Base-by-base conservation (phyloP, 192 early-diverging fungal genomes). In the Rhizoclosmatium globosum region DNA sequence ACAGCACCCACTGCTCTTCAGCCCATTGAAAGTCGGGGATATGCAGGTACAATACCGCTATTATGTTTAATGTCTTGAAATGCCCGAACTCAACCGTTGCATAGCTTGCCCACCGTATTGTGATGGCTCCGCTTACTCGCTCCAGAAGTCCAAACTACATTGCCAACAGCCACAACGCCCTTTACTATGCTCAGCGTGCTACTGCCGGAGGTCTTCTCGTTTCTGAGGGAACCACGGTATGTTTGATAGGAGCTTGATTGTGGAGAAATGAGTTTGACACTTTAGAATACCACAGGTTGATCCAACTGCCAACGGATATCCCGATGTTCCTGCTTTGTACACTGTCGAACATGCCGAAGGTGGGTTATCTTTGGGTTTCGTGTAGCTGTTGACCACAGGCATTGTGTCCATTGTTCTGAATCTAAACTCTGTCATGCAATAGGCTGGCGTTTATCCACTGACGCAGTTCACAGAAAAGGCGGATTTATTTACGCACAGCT, bases 401-500 rank as follows among this genome's bases (percentile, higher is more conserved):
- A 31, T 57, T 57, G 15, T 57, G 15, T 17, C n/a, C 56, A 57
- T 57, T 57, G 15, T 57, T 57, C 56, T 17, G 15, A 57, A 57
- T 57, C n/a, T 57, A 17, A 38, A 65, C 43, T 44, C 45, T 7
- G 67, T 15, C 9, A 42, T 21, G 21, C 6, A 13, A 0, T 19
- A 68, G 71, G 11, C 11, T 92, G 91, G 91, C 87, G 82, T 70
- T 31, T 75, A 59, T 68, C 85, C 45, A 91, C 89, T n/a, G 81
- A 89, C n/a, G 86, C 86, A 15, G 89, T 91, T 2, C 88, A 92
- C 66, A 78, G 72, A 3, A 83, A 87, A 65, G 87, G 87, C 19
- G 87, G 88, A 7, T 68, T 83, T 72, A 90, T 92, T 64, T 92
- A 81, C 65, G 79, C 80, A 4, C 91, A 92, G 76, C 76, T 92